Evolutionary conservation across 2,329 filamentous ascomycete species (phyloP).

Genomic region (Fusarium luffae): DNA sequence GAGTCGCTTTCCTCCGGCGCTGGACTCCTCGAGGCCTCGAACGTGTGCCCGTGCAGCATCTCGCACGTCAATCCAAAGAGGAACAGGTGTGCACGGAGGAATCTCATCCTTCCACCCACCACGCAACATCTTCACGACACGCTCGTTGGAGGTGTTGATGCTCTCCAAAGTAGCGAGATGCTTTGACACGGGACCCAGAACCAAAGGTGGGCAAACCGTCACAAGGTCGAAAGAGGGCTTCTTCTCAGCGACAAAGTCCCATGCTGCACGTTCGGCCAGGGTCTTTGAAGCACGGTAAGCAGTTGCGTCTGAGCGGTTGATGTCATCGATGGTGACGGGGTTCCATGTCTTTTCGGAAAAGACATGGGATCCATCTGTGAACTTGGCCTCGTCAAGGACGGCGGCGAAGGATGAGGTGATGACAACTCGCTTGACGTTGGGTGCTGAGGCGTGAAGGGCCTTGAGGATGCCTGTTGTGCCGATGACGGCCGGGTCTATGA

Average conservation of each 20-base stretch:
- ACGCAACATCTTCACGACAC: slow-evolving; percentile 61
- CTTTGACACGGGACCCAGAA: slow-evolving; percentile 64
- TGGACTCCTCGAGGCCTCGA: slow-evolving; percentile 60
- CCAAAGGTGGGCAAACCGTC: slow-evolving; percentile 66
- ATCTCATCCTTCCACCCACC: slow-evolving; percentile 61
- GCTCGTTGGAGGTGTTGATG: slow-evolving; percentile 66
- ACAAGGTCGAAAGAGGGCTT: slow-evolving; percentile 62
- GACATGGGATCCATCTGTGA: slow-evolving; percentile 53
- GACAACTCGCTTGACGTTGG: slow-evolving; percentile 76
- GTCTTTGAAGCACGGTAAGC: slow-evolving; percentile 68
- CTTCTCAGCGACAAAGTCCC: slow-evolving; percentile 61
- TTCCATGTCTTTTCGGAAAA: slow-evolving; percentile 66
- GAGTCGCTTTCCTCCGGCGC: slow-evolving; percentile 62
- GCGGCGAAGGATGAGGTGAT: slow-evolving; percentile 68
- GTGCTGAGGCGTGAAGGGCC: slow-evolving; percentile 70
- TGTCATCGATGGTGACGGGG: slow-evolving; percentile 60
- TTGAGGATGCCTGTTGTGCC: slow-evolving; percentile 77
- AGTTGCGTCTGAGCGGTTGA: slow-evolving; percentile 52
- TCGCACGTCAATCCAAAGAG: slow-evolving; percentile 66
- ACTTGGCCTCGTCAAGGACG: slow-evolving; percentile 55
- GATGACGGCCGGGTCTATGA: slow-evolving; percentile 67
- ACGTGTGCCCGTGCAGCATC: slow-evolving; percentile 66
- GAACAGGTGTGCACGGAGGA: slow-evolving; percentile 54
- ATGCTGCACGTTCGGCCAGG: slow-evolving; percentile 64
- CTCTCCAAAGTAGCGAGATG: slow-evolving; percentile 57